Base-by-base conservation (phyloP, 2,329 filamentous ascomycete genomes). In the Ophiostoma himal-ulmi region DNA sequence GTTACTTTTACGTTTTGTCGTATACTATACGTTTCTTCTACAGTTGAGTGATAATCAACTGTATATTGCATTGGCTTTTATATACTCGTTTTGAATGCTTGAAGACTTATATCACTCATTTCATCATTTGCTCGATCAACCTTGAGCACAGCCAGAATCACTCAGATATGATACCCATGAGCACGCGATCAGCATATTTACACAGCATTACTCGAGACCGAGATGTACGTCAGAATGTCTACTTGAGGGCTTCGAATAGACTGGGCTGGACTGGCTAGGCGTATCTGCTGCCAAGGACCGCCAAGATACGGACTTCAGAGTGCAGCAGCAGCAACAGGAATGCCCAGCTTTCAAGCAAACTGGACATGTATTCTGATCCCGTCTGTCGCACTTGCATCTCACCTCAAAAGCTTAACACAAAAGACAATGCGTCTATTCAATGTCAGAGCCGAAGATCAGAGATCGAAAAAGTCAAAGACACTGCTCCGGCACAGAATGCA, bases 201-300 rank as follows among this genome's bases (percentile, higher is more conserved):
- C 44, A 48, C 44, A 6, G 14, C 44, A n/a, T n/a, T 20, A 20
- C 44, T 48, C 44, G 30, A 20, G 44, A 20, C 44, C 44, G 14
- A 20, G 44, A 20, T 48, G 44, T 6, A 48, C 17, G 6, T 48
- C 44, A 48, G 44, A 48, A 57, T 22, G 52, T 17, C n/a, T 48
- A 13, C n/a, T 22, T 10, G 52, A 57, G 52, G n/a, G 26, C 52
- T 26, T 26, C 52, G 13, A 22, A 54, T 54, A 22, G 48, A 54
- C 48, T 54, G 48, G 20, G 48, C 22, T 57, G 52, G 52, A 57
- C 52, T 57, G 52, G n/a, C n/a, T 57, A 26, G 52, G n/a, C n/a
- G n/a, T 13, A 30, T 26, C 6, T 48, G 52, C n/a, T 57, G 52
- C 52, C 52, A 57, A 57, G 52, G 52, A 4, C 52, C n/a, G 52